Evolutionary conservation across 139 green algal genomes (phyloP).

Genomic region (Eudorina sp.): DNA sequence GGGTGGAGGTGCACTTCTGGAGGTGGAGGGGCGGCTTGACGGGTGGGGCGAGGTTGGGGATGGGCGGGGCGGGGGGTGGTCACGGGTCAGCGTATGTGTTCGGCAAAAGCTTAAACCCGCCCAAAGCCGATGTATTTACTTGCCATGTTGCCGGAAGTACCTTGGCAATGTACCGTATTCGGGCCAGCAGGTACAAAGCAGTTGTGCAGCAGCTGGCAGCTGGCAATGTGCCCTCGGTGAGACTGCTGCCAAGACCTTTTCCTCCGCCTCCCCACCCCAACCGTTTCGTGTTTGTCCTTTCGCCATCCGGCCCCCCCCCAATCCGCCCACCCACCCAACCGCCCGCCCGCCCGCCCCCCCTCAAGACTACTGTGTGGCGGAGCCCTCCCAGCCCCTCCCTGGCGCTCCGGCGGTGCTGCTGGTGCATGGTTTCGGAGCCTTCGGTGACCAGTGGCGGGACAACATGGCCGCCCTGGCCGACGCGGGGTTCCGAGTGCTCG

Average conservation of each 20-base stretch:
- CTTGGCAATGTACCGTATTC: too few relatives aligned
- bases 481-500: conserved; percentile 84
- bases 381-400: conserved; percentile 40
- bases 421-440: conserved; percentile 97
- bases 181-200: too few relatives aligned
- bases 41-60: too few relatives aligned
- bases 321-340: neutral
- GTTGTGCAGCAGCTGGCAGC: neutral
- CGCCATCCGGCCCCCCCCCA: neutral
- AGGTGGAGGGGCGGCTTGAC: conserved; percentile 46
- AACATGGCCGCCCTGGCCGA: conserved; percentile 78
- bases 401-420: conserved; percentile 83
- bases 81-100: too few relatives aligned
- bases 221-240: neutral
- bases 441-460: conserved; percentile 91
- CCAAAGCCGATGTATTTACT: too few relatives aligned
- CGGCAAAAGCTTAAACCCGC: too few relatives aligned
- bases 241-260: neutral
- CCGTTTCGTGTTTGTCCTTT: neutral
- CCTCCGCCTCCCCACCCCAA: neutral
- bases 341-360: neutral
- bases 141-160: too few relatives aligned
- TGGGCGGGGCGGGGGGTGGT: too few relatives aligned
- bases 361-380: conserved; percentile 76
- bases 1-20: conserved; percentile 52